Base-by-base conservation (phyloP, 371 early-diverging fungal species). In the Syncephalis plumigaleata region DNA sequence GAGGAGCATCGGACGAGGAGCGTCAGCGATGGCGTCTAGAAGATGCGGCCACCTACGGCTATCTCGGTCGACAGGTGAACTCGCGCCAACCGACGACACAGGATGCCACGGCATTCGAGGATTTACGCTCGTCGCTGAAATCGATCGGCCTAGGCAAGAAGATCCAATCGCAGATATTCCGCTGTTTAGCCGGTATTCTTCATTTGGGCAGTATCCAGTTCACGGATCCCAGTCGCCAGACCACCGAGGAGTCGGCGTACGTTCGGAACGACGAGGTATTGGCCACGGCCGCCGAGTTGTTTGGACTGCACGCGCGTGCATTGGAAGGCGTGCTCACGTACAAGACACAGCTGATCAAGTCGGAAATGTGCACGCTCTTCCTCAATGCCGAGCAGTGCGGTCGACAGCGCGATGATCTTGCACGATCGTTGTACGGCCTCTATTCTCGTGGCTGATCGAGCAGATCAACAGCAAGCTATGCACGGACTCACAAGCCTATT, bases 371-470 rank as follows among this genome's bases (percentile, higher is more conserved):
- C 58, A 81, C 87, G 2, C 77, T 83, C 3, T 82, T 83, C 47
- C 65, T 91, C 39, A 75, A 81, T 21, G 80, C 77, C 3, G 65
- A 67, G n/a, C 68, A 73, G 9, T 67, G 79, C 9, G 61, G 62
- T 9, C 63, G 58, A 21, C 91, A 90, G 58, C 70, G 91, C 16
- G 88, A 91, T 54, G 66, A 68, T 2, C 66, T 94, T 3, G 84
- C 85, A 3, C 65, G 70, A 36, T 63, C 71, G 7, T 66, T 94
- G 8, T 92, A 91, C 57, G 75, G 78, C 11, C 70, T 90, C 56
- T 92, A 27, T 81, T 89, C 54, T 68, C 76, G 17, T 93, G 91
- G 85, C 55, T 96, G 22, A 74, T 91, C 11, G 94, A 92, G 55
- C 80, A 80, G 45, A 68, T 90, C 59, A 93, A 93, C 60, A 60